A percentile compares a stretch with the other conserved stretches of the same genome.
Evolutionary conservation across 164 flowering plant genomes (phyloP).

Genomic region (Echeveria elegans): DNA sequence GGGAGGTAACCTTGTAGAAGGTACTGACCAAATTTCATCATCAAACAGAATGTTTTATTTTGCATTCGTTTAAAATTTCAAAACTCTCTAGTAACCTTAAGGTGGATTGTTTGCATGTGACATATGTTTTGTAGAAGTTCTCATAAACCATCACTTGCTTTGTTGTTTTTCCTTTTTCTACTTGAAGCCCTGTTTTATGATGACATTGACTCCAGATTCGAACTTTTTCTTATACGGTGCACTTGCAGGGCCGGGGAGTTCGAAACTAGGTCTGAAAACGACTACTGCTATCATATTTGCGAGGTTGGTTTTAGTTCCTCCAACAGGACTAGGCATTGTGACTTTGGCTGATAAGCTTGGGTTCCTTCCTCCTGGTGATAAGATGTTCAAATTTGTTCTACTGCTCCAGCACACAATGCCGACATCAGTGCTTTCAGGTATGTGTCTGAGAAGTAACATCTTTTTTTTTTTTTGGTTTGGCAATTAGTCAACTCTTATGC

Average conservation of each 20-base stretch:
- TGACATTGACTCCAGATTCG: neutral
- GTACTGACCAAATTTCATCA: neutral
- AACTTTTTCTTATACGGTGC: neutral
- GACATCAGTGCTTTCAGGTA: constrained; percentile 93
- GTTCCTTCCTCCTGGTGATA: constrained; percentile 77
- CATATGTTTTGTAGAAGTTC: neutral
- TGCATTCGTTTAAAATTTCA: too few relatives aligned
- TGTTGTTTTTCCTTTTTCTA: too few relatives aligned
- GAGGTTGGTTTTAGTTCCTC: constrained; percentile 80
- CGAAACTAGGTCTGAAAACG: constrained; percentile 75
- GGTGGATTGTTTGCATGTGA: too few relatives aligned
- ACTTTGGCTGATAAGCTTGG: constrained; percentile 84
- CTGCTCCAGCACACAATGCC: constrained; percentile 98
- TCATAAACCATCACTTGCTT: neutral
- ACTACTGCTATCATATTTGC: constrained; percentile 76
- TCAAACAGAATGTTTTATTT: too few relatives aligned
- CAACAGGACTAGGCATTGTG: constrained; percentile 85
- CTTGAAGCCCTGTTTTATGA: neutral
- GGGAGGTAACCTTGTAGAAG: neutral
- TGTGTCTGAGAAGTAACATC: neutral
- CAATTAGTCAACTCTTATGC: neutral
- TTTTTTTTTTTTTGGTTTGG: neutral
- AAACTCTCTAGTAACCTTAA: too few relatives aligned
- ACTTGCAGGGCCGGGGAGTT: constrained; percentile 79
- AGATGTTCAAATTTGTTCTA: constrained; percentile 83